These are phyloP conservation scores for Apophysomyces ossiformis DNA, from an alignment of 371 early-diverging fungal species.

Conservation along the genomic window DNA sequence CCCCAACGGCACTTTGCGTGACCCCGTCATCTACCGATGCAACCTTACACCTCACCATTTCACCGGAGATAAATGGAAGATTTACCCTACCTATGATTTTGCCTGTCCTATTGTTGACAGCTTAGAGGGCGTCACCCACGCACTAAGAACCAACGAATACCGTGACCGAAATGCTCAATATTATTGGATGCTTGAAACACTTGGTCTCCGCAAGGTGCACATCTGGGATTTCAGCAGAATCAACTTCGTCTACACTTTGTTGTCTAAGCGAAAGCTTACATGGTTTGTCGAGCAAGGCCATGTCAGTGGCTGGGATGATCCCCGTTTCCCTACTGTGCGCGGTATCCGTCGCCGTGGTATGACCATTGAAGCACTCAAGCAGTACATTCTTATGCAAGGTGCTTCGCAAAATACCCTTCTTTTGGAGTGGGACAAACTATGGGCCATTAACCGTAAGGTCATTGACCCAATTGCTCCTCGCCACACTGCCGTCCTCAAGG, in stretches of 20 bases:
- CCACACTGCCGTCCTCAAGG: slow-evolving; percentile 81
- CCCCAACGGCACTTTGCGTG: slow-evolving; percentile 98
- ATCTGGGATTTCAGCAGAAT: slow-evolving; percentile 97
- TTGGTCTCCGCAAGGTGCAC: slow-evolving; percentile 86
- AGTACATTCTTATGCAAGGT: slow-evolving; percentile 99
- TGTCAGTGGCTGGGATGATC: slow-evolving; percentile 99
- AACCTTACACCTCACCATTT: slow-evolving; percentile 94
- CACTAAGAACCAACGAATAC: slow-evolving; percentile 99
- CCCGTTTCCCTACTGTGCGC: slow-evolving; percentile 98
- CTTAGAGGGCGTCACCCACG: slow-evolving; percentile 98
- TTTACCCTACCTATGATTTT: slow-evolving; percentile 99
- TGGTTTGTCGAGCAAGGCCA: slow-evolving; percentile 94
- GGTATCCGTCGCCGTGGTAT: slow-evolving; percentile 98
- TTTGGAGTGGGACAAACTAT: slow-evolving; percentile 99
- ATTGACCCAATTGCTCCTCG: slow-evolving; percentile 97
- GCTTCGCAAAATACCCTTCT: slow-evolving; percentile 94
- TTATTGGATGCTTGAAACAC: slow-evolving; percentile 96
- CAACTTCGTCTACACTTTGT: slow-evolving; percentile 99
- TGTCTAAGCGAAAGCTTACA: slow-evolving; percentile 99
- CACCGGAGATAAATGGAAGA: slow-evolving; percentile 91
- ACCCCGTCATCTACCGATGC: slow-evolving; percentile 99
- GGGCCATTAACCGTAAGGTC: slow-evolving; percentile 98
- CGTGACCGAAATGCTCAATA: slow-evolving; percentile 99
- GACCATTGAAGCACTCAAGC: slow-evolving; percentile 97
- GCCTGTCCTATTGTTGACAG: slow-evolving; percentile 99